Evolutionary conservation across 2,329 filamentous ascomycete species (phyloP), one percentile per base, ranked within the genome.

Genomic region (Hymenoscyphus albidus): DNA sequence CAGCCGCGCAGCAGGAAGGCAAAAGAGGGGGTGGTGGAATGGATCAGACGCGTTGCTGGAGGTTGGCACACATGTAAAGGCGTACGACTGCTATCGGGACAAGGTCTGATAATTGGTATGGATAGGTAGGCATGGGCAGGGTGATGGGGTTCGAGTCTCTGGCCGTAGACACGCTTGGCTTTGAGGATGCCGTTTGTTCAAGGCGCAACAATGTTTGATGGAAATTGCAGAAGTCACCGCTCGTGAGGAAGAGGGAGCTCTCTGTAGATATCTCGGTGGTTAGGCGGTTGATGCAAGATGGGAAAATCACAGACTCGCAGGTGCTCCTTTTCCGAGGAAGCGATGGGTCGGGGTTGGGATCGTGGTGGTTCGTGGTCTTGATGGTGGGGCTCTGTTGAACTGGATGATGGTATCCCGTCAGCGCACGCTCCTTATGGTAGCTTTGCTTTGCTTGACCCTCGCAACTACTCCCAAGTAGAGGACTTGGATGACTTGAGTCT

Each of bases 341-440:
- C 7, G 44, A 51, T 51, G 44, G 14, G 14, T 51, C 22, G 44
- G 44, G 44, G 44, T 51, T 51, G 54, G n/a, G 54, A 27, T 57
- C 16, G 54, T 31, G 54, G 54, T 38, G 27, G 13, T 32, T 32
- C 14, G 16, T 57, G 54, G 44, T 51, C 44, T 51, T 51, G 44
- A 51, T 57, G 32, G 54, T 57, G 54, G 54, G 54, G 54, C 54
- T 32, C 54, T 38, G 27, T 38, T 57, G 54, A 57, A 35, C 27
- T 57, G 54, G 16, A 35, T 57, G 54, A 57, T 31, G 54, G 54
- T 31, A 57, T 57, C 54, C 54, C 31, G 54, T 57, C 54, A 57
- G 54, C 27, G 32, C 54, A 31, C 54, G 27, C 54, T 35, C 32
- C 54, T 16, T 18, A 32, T 38, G 32, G 35, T 35, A 35, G 35